Evolutionary conservation across 495 filamentous ascomycete genomes (phyloP).

Genomic region (Aspergillus leporis): DNA sequence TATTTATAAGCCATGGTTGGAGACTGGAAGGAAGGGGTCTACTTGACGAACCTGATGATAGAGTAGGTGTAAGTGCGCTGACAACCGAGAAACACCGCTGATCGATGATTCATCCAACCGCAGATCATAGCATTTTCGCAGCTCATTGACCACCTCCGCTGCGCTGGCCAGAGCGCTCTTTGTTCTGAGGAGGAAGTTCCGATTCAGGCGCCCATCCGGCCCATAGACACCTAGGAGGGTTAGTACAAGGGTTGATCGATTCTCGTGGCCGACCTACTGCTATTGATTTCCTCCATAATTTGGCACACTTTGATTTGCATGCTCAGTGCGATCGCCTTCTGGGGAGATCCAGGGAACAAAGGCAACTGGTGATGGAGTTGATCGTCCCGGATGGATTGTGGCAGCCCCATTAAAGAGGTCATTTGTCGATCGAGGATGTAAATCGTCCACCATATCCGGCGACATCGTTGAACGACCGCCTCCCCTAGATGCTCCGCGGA

Average conservation of each 20-base stretch:
- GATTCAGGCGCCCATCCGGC: conserved; percentile 41
- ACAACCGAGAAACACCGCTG: conserved; percentile 40
- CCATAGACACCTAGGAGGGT: conserved; percentile 40
- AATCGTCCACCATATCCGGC: conserved; percentile 49
- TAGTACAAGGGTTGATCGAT: conserved; percentile 7
- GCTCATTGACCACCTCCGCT: conserved; percentile 38
- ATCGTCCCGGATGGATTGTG: conserved; percentile 39
- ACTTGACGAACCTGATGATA: conserved; percentile 38
- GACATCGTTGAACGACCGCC: conserved; percentile 34
- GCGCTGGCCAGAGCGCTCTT: conserved; percentile 41
- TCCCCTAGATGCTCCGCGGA: conserved; percentile 35
- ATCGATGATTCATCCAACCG: conserved; percentile 30
- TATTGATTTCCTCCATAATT: conserved; percentile 42
- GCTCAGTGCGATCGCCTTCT: conserved; percentile 34
- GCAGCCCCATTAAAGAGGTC: conserved; percentile 46
- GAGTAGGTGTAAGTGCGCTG: conserved; percentile 45
- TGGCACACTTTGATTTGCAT: conserved; percentile 46
- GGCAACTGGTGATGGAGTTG: conserved; percentile 40
- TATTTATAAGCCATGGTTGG: neutral
- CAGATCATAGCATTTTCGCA: conserved; percentile 34
- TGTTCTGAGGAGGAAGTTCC: conserved; percentile 40
- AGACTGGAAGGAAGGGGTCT: neutral
- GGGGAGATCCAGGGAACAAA: conserved; percentile 30
- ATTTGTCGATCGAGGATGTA: conserved; percentile 48
- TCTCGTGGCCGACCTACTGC: conserved; percentile 27